A percentile compares a stretch with the other conserved stretches of the same genome.
These are phyloP conservation scores for Macrolepiota fuliginosa DNA, from an alignment of 768 basidiomycete genomes.

Conservation along the genomic window DNA sequence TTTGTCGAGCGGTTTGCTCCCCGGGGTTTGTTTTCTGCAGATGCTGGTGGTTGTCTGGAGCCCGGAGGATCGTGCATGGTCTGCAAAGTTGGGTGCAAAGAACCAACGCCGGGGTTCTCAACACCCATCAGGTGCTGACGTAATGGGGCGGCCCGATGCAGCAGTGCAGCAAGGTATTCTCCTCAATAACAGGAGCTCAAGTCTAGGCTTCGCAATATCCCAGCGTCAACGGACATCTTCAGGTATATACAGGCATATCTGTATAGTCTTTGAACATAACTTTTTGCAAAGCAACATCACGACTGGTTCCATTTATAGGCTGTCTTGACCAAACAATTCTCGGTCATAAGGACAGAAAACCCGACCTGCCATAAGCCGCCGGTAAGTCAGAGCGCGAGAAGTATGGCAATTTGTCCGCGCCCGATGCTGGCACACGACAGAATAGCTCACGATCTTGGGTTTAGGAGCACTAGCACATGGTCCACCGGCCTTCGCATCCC, in stretches of 20 bases:
- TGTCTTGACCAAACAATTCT: not conserved
- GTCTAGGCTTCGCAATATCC: no score
- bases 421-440: not conserved
- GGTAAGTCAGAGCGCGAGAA: constrained; percentile 4
- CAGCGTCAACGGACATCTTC: not conserved
- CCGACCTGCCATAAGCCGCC: constrained; percentile 10
- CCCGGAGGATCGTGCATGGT: constrained; percentile 9
- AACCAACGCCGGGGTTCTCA: not conserved
- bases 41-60: constrained; percentile 1
- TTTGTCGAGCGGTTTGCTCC: constrained; percentile 81
- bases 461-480: not conserved
- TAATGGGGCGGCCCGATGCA: constrained; percentile 5
- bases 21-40: constrained; percentile 52
- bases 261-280: not conserved
- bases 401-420: not conserved
- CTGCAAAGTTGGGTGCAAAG: not conserved
- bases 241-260: not conserved
- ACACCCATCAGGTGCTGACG: constrained; percentile 1
- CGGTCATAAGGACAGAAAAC: constrained; percentile 6
- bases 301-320: not conserved
- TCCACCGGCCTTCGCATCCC: not conserved
- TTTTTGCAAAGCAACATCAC: not conserved
- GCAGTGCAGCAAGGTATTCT: no score
- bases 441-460: not conserved
- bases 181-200: no score